Percentiles rank a stretch among this genome's conserved stretches.
Evolutionary conservation across 352 stramenopile genomes (phyloP).

Genomic region (Ophiocytium majus): DNA sequence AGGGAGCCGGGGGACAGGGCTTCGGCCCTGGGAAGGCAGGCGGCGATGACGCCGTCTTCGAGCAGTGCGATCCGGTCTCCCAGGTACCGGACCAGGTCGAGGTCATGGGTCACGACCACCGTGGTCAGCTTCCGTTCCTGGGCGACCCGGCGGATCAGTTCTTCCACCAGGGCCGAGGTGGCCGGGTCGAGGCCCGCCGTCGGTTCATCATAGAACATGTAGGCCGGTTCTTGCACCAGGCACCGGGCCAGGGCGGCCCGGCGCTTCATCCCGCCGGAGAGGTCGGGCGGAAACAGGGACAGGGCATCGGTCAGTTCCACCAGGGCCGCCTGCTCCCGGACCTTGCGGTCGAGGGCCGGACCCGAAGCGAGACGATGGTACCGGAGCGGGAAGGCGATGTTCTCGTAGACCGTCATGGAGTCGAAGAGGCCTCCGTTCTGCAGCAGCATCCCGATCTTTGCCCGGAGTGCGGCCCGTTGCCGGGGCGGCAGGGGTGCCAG

Average conservation of each 20-base stretch:
- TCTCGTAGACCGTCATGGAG: neutral
- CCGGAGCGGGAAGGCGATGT: neutral
- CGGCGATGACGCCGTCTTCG: neutral
- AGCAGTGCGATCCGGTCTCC: neutral
- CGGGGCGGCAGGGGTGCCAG: neutral
- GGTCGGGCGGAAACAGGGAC: neutral
- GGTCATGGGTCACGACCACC: neutral
- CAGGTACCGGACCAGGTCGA: neutral
- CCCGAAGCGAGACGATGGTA: too few relatives aligned
- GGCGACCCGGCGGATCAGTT: neutral
- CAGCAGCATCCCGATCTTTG: constrained; percentile 6
- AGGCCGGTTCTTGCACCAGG: neutral
- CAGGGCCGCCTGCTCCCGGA: neutral
- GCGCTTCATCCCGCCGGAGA: neutral
- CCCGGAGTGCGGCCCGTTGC: neutral
- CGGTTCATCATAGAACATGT: constrained; percentile 7
- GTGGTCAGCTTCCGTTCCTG: neutral
- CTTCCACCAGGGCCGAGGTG: neutral
- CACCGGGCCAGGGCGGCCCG: neutral
- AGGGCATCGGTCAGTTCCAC: neutral
- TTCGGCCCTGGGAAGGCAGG: too few relatives aligned
- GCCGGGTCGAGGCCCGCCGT: neutral
- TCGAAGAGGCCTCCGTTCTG: neutral
- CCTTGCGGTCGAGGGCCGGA: neutral
- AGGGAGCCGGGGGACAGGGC: too few relatives aligned